A percentile compares a stretch with the other conserved stretches of the same genome.
phyloP scores from a whole-genome alignment of 2,329 filamentous ascomycete species.

The Pseudogymnoascus sp. region DNA sequence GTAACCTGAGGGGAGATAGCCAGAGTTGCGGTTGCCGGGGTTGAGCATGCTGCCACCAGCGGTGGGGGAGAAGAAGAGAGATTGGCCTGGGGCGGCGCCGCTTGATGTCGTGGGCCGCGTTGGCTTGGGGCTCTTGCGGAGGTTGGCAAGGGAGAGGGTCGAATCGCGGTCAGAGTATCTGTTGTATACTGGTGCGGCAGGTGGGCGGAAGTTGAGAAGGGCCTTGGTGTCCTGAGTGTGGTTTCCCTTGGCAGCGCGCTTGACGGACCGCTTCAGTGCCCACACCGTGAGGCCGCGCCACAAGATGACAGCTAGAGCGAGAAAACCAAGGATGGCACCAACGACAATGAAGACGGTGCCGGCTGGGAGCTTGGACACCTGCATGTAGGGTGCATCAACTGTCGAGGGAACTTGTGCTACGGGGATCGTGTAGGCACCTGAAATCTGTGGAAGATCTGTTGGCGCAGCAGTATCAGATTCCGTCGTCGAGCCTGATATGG shows the following conservation, averaged over 20 bases:
- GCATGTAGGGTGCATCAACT: constrained; percentile 81
- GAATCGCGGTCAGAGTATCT: constrained; percentile 49
- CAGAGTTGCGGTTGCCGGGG: constrained; percentile 57
- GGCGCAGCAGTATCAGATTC: constrained; percentile 9
- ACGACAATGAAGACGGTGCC: constrained; percentile 96
- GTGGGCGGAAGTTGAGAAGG: constrained; percentile 42
- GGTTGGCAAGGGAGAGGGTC: constrained; percentile 22
- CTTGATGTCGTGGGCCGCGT: constrained; percentile 21
- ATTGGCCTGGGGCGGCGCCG: constrained; percentile 22
- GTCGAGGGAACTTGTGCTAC: constrained; percentile 73
- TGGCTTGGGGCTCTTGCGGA: constrained; percentile 29
- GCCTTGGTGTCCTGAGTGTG: constrained; percentile 62
- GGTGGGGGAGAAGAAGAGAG: constrained; percentile 90
- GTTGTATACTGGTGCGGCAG: constrained; percentile 50
- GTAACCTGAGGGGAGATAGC: constrained; percentile 85
- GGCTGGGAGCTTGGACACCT: constrained; percentile 73
- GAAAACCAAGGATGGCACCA: constrained; percentile 75
- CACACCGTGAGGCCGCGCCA: constrained; percentile 87
- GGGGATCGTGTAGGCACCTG: constrained; percentile 55
- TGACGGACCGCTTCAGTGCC: constrained; percentile 85
- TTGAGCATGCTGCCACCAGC: constrained; percentile 51
- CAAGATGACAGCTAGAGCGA: constrained; percentile 70
- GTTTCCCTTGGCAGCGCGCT: constrained; percentile 71
- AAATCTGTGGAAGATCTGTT: constrained; percentile 42
- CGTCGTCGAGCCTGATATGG: constrained; percentile 12